Conservation (phyloP, 1,284 basidiomycete genomes). For the Gomphus sp. region DNA sequence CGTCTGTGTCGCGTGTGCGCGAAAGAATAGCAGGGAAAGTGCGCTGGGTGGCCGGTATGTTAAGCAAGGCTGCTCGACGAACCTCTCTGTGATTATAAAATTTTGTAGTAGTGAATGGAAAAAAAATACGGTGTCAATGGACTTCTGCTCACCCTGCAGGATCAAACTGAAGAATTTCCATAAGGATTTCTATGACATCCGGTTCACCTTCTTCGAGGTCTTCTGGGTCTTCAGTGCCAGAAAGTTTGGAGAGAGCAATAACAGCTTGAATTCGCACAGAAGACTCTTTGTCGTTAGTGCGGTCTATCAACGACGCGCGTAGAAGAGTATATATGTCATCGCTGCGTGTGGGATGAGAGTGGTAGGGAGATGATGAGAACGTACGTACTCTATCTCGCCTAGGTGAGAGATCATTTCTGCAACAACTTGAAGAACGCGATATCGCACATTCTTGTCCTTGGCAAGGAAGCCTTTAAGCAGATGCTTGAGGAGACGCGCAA, state of each 20-base stretch:
- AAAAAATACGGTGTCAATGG: not conserved
- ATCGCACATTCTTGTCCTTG: constrained; percentile 86
- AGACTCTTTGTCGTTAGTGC: constrained; percentile 33
- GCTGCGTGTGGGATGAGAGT: constrained; percentile 28
- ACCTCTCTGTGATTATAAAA: constrained; percentile 58
- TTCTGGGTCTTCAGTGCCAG: constrained; percentile 64
- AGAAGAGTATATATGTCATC: constrained; percentile 76
- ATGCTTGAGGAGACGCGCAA: constrained; percentile 65
- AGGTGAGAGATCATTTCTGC: constrained; percentile 74
- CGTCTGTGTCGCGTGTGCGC: constrained; percentile 82
- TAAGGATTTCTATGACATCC: constrained; percentile 56
- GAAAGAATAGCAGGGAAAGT: constrained; percentile 67
- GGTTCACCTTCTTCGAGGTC: constrained; percentile 56
- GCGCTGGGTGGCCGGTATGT: constrained; percentile 55
- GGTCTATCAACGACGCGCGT: constrained; percentile 61
- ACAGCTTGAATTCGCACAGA: constrained; percentile 43
- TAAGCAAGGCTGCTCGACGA: constrained; percentile 78
- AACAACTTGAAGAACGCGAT: constrained; percentile 72
- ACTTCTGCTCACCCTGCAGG: constrained; percentile 60
- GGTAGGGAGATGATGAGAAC: not conserved
- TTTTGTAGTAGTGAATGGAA: not conserved
- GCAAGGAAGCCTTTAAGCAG: constrained; percentile 78
- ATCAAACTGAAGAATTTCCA: constrained; percentile 71
- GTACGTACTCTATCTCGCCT: constrained; percentile 75
- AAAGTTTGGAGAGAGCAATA: constrained; percentile 78